A percentile compares a stretch with the other conserved stretches of the same genome.
Conservation (phyloP, 2,329 filamentous ascomycete species). For the Helicocarpus griseus region DNA sequence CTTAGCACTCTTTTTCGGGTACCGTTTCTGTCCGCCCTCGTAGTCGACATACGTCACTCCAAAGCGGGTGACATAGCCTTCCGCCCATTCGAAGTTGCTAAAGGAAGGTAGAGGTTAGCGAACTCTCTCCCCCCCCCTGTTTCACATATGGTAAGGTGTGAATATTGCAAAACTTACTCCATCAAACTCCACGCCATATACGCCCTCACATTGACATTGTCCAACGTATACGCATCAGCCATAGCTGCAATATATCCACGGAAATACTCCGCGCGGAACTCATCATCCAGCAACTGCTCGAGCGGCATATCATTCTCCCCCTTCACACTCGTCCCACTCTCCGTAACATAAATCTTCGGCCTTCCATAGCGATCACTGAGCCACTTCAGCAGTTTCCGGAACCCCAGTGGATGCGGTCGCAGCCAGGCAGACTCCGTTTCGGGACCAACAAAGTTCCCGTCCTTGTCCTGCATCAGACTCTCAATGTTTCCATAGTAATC, state of each 20-base stretch:
- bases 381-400: conserved; percentile 68
- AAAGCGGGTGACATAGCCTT: conserved; percentile 79
- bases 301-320: conserved; percentile 67
- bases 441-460: conserved; percentile 63
- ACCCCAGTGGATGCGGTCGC: conserved; percentile 63
- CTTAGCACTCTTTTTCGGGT: conserved; percentile 75
- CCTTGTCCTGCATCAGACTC: conserved; percentile 59
- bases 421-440: conserved; percentile 80
- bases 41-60: conserved; percentile 81
- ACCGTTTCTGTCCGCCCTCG: conserved; percentile 63
- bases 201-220: conserved; percentile 68
- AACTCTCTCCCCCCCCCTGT: no score
- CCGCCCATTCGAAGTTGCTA: conserved; percentile 83
- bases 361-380: conserved; percentile 64
- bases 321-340: conserved; percentile 79
- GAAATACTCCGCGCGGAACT: conserved; percentile 75
- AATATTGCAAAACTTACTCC: conserved; percentile 46
- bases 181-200: conserved; percentile 84
- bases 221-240: conserved; percentile 59
- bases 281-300: conserved; percentile 66
- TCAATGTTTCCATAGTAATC: conserved; percentile 72
- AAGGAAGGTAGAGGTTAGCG: conserved; percentile 6
- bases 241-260: conserved; percentile 66
- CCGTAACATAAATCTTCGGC: conserved; percentile 77
- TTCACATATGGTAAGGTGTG: no score